Evolutionary conservation across 1,139 yeast species (phyloP), one percentile per base, ranked within the genome.

Genomic region (Candida tropicalis): DNA sequence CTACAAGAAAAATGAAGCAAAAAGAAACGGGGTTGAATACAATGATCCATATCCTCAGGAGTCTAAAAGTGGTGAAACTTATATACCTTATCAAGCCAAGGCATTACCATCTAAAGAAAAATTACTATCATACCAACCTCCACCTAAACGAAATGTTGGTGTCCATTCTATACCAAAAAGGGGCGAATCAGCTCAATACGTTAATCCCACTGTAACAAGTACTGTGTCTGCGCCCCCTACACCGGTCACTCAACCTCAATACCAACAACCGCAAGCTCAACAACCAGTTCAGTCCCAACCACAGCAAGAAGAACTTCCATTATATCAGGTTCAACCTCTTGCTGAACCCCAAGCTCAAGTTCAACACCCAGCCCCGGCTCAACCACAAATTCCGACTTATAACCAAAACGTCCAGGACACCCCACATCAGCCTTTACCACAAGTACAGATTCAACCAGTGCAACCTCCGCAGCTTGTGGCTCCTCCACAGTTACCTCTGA

Each of bases 1-100:
- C 1, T 77, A 76, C 54, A 76, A 75, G 48, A 68, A 71, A 41
- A 62, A 61, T 48, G 68, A 67, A 27, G 62, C 66, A 39, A 48
- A 60, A 46, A 41, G 62, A 34, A 51, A 60, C 35, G 62, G 70
- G 17, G 15, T 50, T 36, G 47, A 36, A 15, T 48, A 48, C 28
- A 43, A 41, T 38, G 42, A 52, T 44, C 45, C 57, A 28, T 23
- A 32, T 11, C 33, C 37, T 20, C 20, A 18, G 15, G 35, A 29
- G 11, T 22, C 40, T 2, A 43, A 27, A 13, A 29, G 35, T 18
- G 42, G 40, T 11, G 35, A 26, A 23, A 36, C 39, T 17, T 26
- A 38, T 11, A 27, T 28, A 1, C 26, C 45, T 18, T 27, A 26
- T 15, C 23, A 26, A 12, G 46, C 48, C 6, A 23, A 51, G 35